Conservation (phyloP, 148 eudicot genomes). For the Vaccinium macrocarpon region DNA sequence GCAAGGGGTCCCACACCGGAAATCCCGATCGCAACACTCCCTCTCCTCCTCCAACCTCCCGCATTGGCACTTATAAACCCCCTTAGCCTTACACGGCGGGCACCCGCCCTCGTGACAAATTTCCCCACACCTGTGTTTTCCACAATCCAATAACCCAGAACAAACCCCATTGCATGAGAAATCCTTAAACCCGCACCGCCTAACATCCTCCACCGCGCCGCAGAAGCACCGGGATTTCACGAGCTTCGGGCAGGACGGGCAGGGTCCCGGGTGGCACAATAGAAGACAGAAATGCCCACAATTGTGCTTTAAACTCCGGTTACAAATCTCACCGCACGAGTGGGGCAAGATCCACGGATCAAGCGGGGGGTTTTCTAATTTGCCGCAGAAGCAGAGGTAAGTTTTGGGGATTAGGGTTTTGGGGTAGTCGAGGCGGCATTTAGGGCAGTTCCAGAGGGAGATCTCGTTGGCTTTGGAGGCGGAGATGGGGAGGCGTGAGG, state of each 20-base stretch:
- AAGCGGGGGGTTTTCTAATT: conserved; percentile 57
- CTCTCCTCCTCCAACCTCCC: conserved; percentile 68
- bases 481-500: conserved; percentile 58
- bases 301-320: conserved; percentile 50
- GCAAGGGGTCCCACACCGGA: conserved; percentile 64
- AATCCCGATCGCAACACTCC: conserved; percentile 70
- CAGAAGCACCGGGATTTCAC: conserved; percentile 75
- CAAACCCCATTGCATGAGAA: conserved; percentile 75
- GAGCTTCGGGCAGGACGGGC: conserved; percentile 90
- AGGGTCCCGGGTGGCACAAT: conserved; percentile 91
- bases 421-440: conserved; percentile 78
- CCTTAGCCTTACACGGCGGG: conserved; percentile 67
- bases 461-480: conserved; percentile 45
- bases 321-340: conserved; percentile 92
- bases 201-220: conserved; percentile 67
- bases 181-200: conserved; percentile 85
- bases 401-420: conserved; percentile 55
- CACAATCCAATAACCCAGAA: conserved; percentile 54
- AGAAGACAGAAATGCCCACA: conserved; percentile 86
- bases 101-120: conserved; percentile 83
- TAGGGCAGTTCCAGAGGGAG: conserved; percentile 88
- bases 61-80: conserved; percentile 66
- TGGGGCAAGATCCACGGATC: conserved; percentile 97
- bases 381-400: conserved; percentile 78
- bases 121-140: conserved; percentile 64